Conservation (phyloP, 805 yeast genomes). For the Starmera dryadoides region DNA sequence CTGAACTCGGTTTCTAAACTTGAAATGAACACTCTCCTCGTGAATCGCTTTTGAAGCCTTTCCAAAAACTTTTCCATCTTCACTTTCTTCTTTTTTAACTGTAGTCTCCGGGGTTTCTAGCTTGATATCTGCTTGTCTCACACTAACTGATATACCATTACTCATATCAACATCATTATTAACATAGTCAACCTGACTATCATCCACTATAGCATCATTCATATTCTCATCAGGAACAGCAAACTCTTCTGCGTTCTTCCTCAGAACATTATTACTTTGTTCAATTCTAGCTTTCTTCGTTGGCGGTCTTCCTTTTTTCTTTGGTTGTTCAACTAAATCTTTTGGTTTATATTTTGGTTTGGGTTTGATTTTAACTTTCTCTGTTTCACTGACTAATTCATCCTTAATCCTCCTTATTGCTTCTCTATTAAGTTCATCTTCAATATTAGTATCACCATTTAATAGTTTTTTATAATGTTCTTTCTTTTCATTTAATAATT, state of each 20-base stretch:
- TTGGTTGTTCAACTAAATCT: background rate
- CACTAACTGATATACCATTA: too few species aligned
- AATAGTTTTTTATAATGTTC: slow-evolving; percentile 7
- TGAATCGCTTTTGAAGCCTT: too few species aligned
- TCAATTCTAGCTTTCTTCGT: background rate
- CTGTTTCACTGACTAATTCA: slow-evolving; percentile 1
- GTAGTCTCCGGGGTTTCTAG: too few species aligned
- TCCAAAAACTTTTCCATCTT: background rate
- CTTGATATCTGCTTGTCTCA: too few species aligned
- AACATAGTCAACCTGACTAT: too few species aligned
- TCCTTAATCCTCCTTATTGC: slow-evolving; percentile 4
- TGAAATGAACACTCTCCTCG: too few species aligned
- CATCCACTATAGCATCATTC: background rate
- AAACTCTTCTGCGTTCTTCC: background rate
- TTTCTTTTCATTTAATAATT: slow-evolving; percentile 16
- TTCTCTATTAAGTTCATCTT: slow-evolving; percentile 13
- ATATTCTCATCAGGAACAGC: background rate
- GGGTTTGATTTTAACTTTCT: too few species aligned
- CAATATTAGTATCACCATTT: slow-evolving; percentile 12
- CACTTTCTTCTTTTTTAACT: background rate
- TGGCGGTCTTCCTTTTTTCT: background rate
- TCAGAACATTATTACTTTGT: background rate
- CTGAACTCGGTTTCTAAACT: background rate
- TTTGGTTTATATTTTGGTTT: background rate
- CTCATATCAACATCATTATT: too few species aligned